These are phyloP conservation scores for Trichoderma atroviride DNA, from an alignment of 2,329 filamentous ascomycete genomes.

Conservation along the genomic window DNA sequence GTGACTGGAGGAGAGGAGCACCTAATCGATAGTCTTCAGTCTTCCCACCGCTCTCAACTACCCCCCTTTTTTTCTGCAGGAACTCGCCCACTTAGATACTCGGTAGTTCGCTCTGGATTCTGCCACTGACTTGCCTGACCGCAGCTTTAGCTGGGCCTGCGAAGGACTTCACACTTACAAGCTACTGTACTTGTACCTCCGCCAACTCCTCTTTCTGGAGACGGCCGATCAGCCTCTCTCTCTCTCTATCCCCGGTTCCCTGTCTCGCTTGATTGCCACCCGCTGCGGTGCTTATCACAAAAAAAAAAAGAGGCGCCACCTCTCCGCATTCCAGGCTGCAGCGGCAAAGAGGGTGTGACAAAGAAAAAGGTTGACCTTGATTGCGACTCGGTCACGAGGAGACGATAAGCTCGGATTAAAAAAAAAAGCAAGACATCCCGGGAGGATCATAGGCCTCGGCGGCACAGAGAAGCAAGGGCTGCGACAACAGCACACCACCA, in stretches of 20 bases:
- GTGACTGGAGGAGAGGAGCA: neutral
- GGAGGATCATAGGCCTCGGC: neutral
- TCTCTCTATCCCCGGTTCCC: neutral
- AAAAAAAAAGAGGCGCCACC: constrained; percentile 3
- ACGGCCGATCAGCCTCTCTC: neutral
- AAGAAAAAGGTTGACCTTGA: neutral
- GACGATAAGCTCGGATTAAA: constrained; percentile 12
- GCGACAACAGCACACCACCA: constrained; percentile 6
- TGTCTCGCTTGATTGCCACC: neutral
- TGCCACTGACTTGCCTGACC: neutral
- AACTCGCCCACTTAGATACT: constrained; percentile 1
- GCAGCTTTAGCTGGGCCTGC: neutral
- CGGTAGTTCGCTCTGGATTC: neutral
- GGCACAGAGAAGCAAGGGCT: neutral
- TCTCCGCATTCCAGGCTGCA: constrained; percentile 23
- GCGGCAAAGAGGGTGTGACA: constrained; percentile 14
- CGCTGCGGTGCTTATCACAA: constrained; percentile 2
- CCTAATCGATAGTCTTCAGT: neutral
- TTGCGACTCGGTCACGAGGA: constrained; percentile 19
- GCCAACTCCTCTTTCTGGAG: neutral
- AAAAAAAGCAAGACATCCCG: constrained; percentile 14
- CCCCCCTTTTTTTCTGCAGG: constrained; percentile 15
- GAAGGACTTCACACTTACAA: neutral
- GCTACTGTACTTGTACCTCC: too few relatives aligned
- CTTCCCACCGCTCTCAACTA: neutral